Base-by-base conservation (phyloP, 768 basidiomycete genomes). In the Psilocybe sp. region DNA sequence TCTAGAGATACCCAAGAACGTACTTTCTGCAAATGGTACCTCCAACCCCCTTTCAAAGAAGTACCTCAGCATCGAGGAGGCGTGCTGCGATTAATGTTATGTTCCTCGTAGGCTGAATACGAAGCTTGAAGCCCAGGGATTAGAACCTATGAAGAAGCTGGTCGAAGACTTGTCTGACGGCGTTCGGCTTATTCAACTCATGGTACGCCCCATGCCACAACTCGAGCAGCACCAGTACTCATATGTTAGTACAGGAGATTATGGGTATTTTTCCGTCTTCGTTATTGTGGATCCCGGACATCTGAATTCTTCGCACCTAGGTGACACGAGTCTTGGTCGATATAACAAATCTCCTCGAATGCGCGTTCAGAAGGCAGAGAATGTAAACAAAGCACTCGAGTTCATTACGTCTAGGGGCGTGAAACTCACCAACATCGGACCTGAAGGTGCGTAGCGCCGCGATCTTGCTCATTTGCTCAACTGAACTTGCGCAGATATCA, bases 361-460 rank as follows among this genome's bases (percentile, higher is more conserved):
- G 77, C 82, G 95, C 31, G 86, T 98, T 1, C 97, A 99, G 68
- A 97, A 95, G 62, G 94, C 93, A 2, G 97, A 99, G 77, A 99
- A 99, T 68, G 95, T 96, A 43, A 95, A 92, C 69, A 93, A 92
- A 67, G 97, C 97, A 0, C 70, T 99, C 40, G 90, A 96, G 57
- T 98, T 97, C 68, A 98, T 99, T 68, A 87, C 86, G 31, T 91
- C 90, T 13, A 75, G 94, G 59, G 93, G 94, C 10, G 92, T 98
- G 48, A 95, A 96, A 64, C 74, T 99, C 55, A 98, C 95, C 32
- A 98, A 98, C 68, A 98, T 99, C 53, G 96, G 94, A 13, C 92
- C 95, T 9, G 96, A 98, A 81, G 93, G 93, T 85, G 56, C 40
- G 65, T 33, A 31, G 33, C 15, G n/a, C 19, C 40, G 18, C 44